Evolutionary conservation across 768 basidiomycete genomes (phyloP).

Genomic region (Rhizopogon rudus): DNA sequence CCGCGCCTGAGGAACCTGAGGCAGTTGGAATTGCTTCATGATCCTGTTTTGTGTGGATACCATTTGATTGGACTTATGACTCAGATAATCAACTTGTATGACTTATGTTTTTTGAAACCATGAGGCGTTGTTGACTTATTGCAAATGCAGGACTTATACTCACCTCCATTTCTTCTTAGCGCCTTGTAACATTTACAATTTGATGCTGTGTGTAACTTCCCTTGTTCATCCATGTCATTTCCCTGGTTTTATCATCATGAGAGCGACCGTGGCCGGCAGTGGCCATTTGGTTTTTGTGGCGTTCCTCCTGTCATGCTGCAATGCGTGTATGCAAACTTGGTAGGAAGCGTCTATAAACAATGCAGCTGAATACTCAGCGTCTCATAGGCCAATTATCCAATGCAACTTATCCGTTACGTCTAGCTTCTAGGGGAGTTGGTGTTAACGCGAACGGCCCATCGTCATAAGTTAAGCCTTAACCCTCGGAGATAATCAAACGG

Average conservation of each 20-base stretch:
- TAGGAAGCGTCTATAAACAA: background rate
- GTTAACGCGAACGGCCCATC: no score
- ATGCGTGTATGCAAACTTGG: background rate
- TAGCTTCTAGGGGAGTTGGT: background rate
- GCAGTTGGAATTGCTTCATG: conserved; percentile 1
- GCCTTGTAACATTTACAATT: background rate
- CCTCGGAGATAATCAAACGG: no score
- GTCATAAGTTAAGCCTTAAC: no score
- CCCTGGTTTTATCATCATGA: background rate
- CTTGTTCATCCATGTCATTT: background rate
- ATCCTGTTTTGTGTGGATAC: background rate
- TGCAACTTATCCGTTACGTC: background rate
- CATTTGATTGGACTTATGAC: background rate
- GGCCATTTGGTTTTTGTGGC: background rate
- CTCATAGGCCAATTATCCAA: background rate
- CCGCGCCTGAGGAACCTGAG: background rate
- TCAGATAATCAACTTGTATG: background rate
- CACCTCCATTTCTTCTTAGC: background rate
- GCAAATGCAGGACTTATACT: background rate
- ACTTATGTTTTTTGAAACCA: background rate
- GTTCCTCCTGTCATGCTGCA: no score
- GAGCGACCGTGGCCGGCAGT: background rate
- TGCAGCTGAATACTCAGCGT: background rate
- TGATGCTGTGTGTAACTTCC: background rate
- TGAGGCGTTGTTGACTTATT: conserved; percentile 1